Evolutionary conservation across 2,329 filamentous ascomycete species (phyloP), one percentile per base, ranked within the genome.

Genomic region (Beauveria varroae): DNA sequence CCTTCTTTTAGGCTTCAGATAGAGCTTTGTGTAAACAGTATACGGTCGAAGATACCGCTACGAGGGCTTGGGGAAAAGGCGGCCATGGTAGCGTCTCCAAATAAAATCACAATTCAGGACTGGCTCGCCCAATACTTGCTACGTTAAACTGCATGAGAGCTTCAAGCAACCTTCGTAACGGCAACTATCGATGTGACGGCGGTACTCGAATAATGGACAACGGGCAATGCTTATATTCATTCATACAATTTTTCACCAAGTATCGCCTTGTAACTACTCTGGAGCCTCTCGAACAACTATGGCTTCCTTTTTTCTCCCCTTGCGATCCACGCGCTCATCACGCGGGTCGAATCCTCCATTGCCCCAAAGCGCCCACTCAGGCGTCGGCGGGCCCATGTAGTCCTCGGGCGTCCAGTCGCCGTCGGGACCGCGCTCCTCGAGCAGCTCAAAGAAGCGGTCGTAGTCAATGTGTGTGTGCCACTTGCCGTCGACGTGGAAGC

Each of bases 381-480:
- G 90, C 43, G 92, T 98, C 66, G 89, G 82, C 46, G 81, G 81
- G 4, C 87, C 90, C 79, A 96, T 90, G 75, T 98, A 98, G 71
- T 98, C 93, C 75, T 96, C 91, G 0, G 93, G 92, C 9, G 78
- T 81, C 79, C 96, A 97, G 14, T 90, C 83, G 20, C 83, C 84
- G 40, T 89, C 84, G 7, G 78, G 74, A 18, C 81, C 78, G 64
- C 84, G 80, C 71, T 86, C 83, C 74, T 96, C 90, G 10, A 96
- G 80, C 64, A 95, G 81, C 65, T 90, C 80, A 72, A 97, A 98
- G 80, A 97, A 98, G 63, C 81, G 84, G 60, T 89, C 82, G 72
- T 97, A 98, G 72, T 97, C 89, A 68, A 99, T 98, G 55, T 89
- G 78, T 1, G 93, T 96, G 71, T 95, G 90, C 93, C 93, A 98